Evolutionary conservation across 108 stramenopile genomes (phyloP).

Genomic region (Cylindrotheca fusiformis): DNA sequence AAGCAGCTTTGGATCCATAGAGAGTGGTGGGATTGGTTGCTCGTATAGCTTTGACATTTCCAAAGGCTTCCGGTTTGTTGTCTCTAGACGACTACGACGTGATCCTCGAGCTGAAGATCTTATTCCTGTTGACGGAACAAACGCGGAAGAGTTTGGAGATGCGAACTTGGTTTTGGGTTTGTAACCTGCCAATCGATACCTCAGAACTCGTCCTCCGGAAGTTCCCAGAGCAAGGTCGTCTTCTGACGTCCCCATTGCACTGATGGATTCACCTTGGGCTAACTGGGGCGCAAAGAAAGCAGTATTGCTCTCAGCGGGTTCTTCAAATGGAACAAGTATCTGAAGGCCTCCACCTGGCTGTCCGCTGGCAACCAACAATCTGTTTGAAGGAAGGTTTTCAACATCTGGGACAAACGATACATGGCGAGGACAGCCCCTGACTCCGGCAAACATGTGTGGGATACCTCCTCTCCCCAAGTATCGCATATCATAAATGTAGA

Average conservation of each 20-base stretch:
- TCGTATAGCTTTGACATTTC: conserved; percentile 45
- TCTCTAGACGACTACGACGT: background rate
- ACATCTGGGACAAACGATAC: conserved; percentile 61
- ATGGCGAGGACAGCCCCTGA: conserved; percentile 55
- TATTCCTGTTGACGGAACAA: background rate
- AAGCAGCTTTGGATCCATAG: conserved; percentile 59
- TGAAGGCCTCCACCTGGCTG: conserved; percentile 74
- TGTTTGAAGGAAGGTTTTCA: conserved; percentile 22
- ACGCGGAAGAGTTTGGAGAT: background rate
- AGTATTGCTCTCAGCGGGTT: conserved; percentile 22
- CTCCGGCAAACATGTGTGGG: conserved; percentile 57
- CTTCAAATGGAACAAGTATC: conserved; percentile 65
- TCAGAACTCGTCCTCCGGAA: conserved; percentile 52
- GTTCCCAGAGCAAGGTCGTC: conserved; percentile 61
- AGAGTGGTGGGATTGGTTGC: conserved; percentile 46
- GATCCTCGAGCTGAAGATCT: background rate
- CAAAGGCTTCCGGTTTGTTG: conserved; percentile 34
- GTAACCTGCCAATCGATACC: conserved; percentile 52
- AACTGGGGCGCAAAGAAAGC: conserved; percentile 61
- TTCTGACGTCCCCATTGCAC: conserved; percentile 38
- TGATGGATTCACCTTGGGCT: conserved; percentile 62
- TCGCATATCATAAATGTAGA: conserved; percentile 75
- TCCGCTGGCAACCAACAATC: conserved; percentile 69
- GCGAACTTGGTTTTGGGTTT: conserved; percentile 11
- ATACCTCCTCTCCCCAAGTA: conserved; percentile 78